These are phyloP conservation scores for Emmonsiellopsis sp. DNA, from an alignment of 2,329 filamentous ascomycete genomes.

Conservation along the genomic window DNA sequence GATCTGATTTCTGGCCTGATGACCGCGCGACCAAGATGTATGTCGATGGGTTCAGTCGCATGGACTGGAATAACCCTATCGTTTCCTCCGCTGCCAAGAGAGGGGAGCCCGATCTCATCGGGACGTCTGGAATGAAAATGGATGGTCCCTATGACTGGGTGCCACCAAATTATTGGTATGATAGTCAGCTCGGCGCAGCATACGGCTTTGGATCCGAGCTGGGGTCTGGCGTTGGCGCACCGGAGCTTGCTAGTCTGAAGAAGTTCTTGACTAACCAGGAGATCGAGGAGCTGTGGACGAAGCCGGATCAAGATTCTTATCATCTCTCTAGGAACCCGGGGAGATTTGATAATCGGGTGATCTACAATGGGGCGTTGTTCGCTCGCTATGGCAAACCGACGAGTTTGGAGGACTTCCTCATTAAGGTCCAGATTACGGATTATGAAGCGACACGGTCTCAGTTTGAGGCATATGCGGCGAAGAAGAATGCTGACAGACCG, in stretches of 20 bases:
- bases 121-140: conserved; percentile 57
- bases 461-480: conserved; percentile 48
- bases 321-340: conserved; percentile 53
- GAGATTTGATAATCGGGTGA: conserved; percentile 46
- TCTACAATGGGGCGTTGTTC: conserved; percentile 50
- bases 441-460: conserved; percentile 55
- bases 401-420: conserved; percentile 49
- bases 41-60: conserved; percentile 39
- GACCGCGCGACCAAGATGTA: conserved; percentile 48
- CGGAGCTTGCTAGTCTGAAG: conserved; percentile 36
- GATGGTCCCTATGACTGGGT: conserved; percentile 59
- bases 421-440: conserved; percentile 54
- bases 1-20: conserved; percentile 57
- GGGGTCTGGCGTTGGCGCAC: conserved; percentile 54
- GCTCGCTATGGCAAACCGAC: conserved; percentile 44
- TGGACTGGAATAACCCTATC: conserved; percentile 50
- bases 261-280: conserved; percentile 46
- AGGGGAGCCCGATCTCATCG: conserved; percentile 44
- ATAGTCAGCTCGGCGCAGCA: conserved; percentile 45
- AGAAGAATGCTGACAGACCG: conserved; percentile 43
- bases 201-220: conserved; percentile 58
- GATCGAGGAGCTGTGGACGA: conserved; percentile 48
- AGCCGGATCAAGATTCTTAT: conserved; percentile 44
- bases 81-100: conserved; percentile 49
- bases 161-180: conserved; percentile 57